Percentiles rank a stretch among this genome's conserved stretches.
These are phyloP conservation scores for Tripterygium wilfordii DNA, from an alignment of 177 flowering plant genomes.

Conservation along the genomic window DNA sequence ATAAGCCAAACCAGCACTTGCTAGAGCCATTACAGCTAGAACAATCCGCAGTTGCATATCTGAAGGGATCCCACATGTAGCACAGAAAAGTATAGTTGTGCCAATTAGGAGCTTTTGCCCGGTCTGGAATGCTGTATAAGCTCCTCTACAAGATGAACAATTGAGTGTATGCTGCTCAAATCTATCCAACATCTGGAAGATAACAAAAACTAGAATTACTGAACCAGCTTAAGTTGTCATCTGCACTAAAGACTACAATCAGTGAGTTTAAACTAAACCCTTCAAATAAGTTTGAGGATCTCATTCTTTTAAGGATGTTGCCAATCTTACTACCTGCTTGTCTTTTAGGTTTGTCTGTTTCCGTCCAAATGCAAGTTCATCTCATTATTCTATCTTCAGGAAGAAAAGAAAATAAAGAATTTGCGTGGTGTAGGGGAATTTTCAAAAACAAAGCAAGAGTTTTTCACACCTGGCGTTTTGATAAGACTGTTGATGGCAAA, in stretches of 20 bases:
- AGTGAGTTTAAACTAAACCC: not conserved
- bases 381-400: no score
- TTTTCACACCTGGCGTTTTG: conserved; percentile 73
- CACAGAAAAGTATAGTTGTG: conserved; percentile 46
- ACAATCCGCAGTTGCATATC: conserved; percentile 41
- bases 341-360: not conserved
- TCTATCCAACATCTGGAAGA: conserved; percentile 86
- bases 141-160: no score
- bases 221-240: not conserved
- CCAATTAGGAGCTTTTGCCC: no score
- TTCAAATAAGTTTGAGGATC: no score
- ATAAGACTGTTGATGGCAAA: conserved; percentile 65
- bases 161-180: conserved; percentile 87
- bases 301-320: no score
- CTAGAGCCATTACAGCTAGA: conserved; percentile 54
- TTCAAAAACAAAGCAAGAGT: no score
- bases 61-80: conserved; percentile 72
- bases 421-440: no score
- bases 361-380: not conserved
- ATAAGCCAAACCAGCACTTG: conserved; percentile 62
- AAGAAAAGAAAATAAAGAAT: no score
- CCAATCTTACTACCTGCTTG: no score
- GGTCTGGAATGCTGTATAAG: no score
- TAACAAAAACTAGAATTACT: not conserved
- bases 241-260: not conserved